Evolutionary conservation across 2,329 filamentous ascomycete species (phyloP).

Genomic region (Alternaria dauci): DNA sequence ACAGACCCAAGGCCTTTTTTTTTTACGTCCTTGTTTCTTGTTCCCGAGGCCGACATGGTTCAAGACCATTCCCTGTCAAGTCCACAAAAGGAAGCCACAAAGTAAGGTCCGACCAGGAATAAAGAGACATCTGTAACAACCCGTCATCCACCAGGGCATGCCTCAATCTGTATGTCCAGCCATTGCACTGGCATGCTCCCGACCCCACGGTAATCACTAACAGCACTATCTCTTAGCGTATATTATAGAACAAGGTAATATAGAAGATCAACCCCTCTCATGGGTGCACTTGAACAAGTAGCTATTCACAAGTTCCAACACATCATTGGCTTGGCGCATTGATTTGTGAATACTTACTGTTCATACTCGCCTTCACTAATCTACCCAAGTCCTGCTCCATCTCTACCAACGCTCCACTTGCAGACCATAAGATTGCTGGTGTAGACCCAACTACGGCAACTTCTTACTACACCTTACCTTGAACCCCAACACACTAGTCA

Average conservation of each 20-base stretch:
- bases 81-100: constrained; percentile 2
- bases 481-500: background rate
- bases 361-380: background rate
- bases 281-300: background rate
- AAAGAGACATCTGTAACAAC: constrained; percentile 11
- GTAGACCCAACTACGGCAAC: background rate
- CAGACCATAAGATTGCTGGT: background rate
- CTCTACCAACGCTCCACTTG: background rate
- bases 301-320: background rate
- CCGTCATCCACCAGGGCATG: constrained; percentile 5
- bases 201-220: constrained; percentile 8
- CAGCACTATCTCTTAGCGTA: background rate
- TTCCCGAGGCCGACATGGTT: background rate
- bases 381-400: background rate
- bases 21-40: constrained; percentile 1
- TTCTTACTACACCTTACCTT: background rate
- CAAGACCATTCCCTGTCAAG: background rate
- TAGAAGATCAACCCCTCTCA: background rate
- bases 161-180: constrained; percentile 5
- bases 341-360: background rate
- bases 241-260: constrained; percentile 4
- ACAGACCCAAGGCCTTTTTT: background rate
- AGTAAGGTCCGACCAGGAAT: background rate
- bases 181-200: background rate
- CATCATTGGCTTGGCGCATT: background rate